Base-by-base conservation (phyloP, 306 rosid genomes). In the Dryas alaskensis region DNA sequence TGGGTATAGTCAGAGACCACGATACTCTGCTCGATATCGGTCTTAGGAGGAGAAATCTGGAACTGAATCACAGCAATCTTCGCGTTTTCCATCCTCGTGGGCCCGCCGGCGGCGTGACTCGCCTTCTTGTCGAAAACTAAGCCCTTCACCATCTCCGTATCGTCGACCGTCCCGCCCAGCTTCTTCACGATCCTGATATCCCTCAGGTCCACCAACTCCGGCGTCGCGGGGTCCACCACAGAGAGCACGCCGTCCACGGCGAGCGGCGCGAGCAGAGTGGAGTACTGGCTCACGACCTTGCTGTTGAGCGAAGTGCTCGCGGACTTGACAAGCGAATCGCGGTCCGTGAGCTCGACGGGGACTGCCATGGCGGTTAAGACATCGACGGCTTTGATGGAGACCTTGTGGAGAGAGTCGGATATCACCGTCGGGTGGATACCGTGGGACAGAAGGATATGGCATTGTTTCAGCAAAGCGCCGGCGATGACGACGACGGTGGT, bases 91-190 rank as follows among this genome's bases (percentile, higher is more conserved):
- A 90, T 87, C 10, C 99, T 83, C 0, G 93, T 90, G 0, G 96
- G 96, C n/a, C 99, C 99, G 3, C 99, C 99, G 0, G 99, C 90
- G 0, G 99, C 97, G 49, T 92, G 97, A n/a, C 99, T 94, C 1
- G 82, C 92, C 84, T 92, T 94, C 88, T 88, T 94, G 54, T 94
- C 99, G 16, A 94, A 94, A 19, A 94, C 97, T 65, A 92, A 74
- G 0, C 99, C 99, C 79, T 80, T 84, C 6, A 94, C 96, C 8
- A 84, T 75, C 72, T 90, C 95, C 0, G 99, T 94, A 11, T 94
- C 99, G 47, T 94, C 99, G 0, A 94, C 92, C 0, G 99, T 94
- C 3, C 97, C 97, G 0, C 99, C 99, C 8, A 92, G 95, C 84
- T 92, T 94, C 90, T 94, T 94, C 66, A 94, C 97, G 76, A 92